Conservation (phyloP, 2,329 filamentous ascomycete species). For the Lomentospora prolificans region DNA sequence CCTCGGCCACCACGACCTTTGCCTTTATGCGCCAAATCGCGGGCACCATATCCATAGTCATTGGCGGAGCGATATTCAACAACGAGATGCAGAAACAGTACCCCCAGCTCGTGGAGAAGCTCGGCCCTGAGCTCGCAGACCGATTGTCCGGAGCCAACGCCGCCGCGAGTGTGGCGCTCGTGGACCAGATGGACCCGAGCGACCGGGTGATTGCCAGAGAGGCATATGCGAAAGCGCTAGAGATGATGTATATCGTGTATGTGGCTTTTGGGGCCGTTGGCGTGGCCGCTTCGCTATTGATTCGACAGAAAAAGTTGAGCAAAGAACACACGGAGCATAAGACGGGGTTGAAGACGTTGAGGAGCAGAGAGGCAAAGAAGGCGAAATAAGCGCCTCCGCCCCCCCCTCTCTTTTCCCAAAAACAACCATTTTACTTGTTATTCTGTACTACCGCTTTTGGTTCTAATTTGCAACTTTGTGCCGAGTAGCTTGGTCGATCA, state of each 20-base stretch:
- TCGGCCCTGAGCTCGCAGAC: constrained; percentile 39
- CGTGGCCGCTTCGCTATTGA: constrained; percentile 34
- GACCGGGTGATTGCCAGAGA: constrained; percentile 31
- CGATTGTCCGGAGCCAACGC: constrained; percentile 49
- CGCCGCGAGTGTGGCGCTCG: constrained; percentile 48
- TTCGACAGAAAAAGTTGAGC: constrained; percentile 40
- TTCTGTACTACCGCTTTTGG: neutral
- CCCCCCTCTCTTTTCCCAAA: no score
- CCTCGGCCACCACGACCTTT: constrained; percentile 58
- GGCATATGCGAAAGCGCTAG: constrained; percentile 40
- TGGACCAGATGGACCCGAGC: constrained; percentile 38
- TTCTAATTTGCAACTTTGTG: no score
- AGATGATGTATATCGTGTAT: constrained; percentile 50
- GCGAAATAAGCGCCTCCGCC: no score
- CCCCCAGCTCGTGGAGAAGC: constrained; percentile 32
- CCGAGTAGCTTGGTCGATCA: no score
- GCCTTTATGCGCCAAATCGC: constrained; percentile 60
- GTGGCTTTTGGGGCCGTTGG: constrained; percentile 37
- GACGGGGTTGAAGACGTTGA: constrained; percentile 40
- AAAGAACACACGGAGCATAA: constrained; percentile 48
- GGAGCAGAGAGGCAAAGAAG: constrained; percentile 12
- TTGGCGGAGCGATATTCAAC: constrained; percentile 72
- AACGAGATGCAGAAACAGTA: constrained; percentile 57
- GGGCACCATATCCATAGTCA: constrained; percentile 57
- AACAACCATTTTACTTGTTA: neutral